Base-by-base conservation (phyloP, 2,329 filamentous ascomycete genomes). In the Cladosporium colombiae region DNA sequence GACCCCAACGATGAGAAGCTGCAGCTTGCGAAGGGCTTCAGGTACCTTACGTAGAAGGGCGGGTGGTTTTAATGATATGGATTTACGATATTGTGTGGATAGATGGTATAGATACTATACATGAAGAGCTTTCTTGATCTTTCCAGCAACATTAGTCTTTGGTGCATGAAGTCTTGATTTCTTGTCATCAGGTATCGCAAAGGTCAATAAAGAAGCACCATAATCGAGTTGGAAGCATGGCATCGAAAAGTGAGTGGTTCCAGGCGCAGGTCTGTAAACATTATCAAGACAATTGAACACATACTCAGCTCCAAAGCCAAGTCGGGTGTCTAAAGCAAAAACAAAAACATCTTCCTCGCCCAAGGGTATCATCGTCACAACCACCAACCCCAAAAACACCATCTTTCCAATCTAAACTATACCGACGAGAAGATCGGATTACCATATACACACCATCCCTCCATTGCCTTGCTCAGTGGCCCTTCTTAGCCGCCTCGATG, bases 401-500 rank as follows among this genome's bases (percentile, higher is more conserved):
- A 13, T 29, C 31, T 21, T 23, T 14, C 8, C 33, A n/a, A 21
- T n/a, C 3, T 55, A 2, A 21, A 5, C 33, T 37, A n/a, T n/a
- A n/a, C n/a, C 6, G 11, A 1, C 5, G 27, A 18, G 18, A 8
- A 5, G n/a, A 23, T 35, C 53, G 50, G 11, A 13, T 18, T n/a
- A 35, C 33, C 5, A 16, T 29, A 31, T 8, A 31, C 50, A n/a
- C 27, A 21, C 10, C 25, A 18, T 18, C 29, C 16, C 6, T 7
- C 27, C 23, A 18, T 7, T 33, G 16, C 18, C 18, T 55, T 14
- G 29, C 14, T 58, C 58, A 58, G n/a, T 66, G 59, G 33, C 69
- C 63, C 68, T 76, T 76, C 68, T 77, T 77, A 65, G 76, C 74
- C 57, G 77, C 80, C 65, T 86, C 81, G 74, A 96, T 76, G 81